Percentiles rank a stretch among this genome's conserved stretches.
Conservation (phyloP, 768 basidiomycete species). For the Agrocybe chaxingu region DNA sequence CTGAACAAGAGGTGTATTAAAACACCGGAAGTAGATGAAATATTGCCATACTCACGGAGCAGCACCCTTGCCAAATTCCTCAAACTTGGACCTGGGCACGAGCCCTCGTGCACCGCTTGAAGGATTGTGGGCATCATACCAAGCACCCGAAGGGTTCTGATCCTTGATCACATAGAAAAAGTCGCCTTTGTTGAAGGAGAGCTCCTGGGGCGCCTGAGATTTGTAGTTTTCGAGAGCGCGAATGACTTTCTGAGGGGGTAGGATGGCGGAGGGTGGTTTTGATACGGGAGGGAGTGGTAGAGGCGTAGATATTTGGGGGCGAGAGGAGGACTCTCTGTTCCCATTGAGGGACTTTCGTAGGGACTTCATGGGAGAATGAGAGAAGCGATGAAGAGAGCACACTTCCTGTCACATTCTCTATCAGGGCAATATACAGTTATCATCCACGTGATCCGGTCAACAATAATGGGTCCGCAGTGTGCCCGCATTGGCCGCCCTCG, state of each 20-base stretch:
- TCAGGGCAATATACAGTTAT: no score
- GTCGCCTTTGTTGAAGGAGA: slow-evolving; percentile 87
- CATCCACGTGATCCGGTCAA: no score
- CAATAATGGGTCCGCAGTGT: no score
- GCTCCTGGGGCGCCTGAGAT: slow-evolving; percentile 70
- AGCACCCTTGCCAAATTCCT: slow-evolving; percentile 74
- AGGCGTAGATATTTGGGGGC: slow-evolving; percentile 59
- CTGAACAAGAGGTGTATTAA: slow-evolving; percentile 22
- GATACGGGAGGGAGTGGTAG: slow-evolving; percentile 55
- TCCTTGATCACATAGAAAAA: slow-evolving; percentile 96
- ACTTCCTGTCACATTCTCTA: not conserved
- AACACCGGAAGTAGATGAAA: slow-evolving; percentile 8
- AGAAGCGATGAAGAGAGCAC: slow-evolving; percentile 9
- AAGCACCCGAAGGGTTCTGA: slow-evolving; percentile 49
- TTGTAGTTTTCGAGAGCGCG: slow-evolving; percentile 48
- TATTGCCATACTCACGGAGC: slow-evolving; percentile 44
- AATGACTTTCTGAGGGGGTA: slow-evolving; percentile 94
- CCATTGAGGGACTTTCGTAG: slow-evolving; percentile 74
- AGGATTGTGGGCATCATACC: slow-evolving; percentile 96
- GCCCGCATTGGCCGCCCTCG: not conserved
- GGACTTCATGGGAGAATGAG: slow-evolving; percentile 59
- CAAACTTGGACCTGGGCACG: slow-evolving; percentile 82
- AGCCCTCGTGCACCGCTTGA: slow-evolving; percentile 81
- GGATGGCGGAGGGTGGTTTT: slow-evolving; percentile 62
- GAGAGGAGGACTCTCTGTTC: slow-evolving; percentile 51